Evolutionary conservation across 2,329 filamentous ascomycete species (phyloP).

Genomic region (Scedosporium dehoogii): DNA sequence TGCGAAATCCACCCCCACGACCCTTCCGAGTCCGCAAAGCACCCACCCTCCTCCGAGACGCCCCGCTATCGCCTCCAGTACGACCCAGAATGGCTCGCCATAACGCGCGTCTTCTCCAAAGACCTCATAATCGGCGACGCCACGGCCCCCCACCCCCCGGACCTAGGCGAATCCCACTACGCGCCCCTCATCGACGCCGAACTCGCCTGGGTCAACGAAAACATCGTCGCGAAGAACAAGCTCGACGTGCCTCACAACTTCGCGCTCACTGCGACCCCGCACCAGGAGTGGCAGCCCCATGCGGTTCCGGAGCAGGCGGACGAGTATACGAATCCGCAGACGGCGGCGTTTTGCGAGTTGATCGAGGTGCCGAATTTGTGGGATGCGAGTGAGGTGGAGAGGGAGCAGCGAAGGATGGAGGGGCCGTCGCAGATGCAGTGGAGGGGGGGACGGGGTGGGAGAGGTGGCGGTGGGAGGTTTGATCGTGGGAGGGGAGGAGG

Average conservation of each 20-base stretch:
- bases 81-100: constrained; percentile 92
- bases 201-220: constrained; percentile 68
- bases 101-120: constrained; percentile 69
- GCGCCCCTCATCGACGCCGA: constrained; percentile 56
- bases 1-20: constrained; percentile 48
- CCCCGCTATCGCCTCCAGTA: constrained; percentile 59
- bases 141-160: constrained; percentile 37
- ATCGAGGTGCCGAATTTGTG: constrained; percentile 69
- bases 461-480: constrained; percentile 27
- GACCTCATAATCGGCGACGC: constrained; percentile 55
- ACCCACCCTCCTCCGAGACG: constrained; percentile 11
- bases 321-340: constrained; percentile 86
- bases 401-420: constrained; percentile 42
- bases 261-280: constrained; percentile 60
- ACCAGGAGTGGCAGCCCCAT: constrained; percentile 47
- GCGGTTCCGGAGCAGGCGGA: constrained; percentile 52
- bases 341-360: constrained; percentile 67
- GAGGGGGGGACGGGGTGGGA: constrained; percentile 21
- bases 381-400: constrained; percentile 63
- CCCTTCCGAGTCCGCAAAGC: constrained; percentile 13
- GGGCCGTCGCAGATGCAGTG: constrained; percentile 40
- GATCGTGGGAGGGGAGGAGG: constrained; percentile 26
- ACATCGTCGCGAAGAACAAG: constrained; percentile 54
- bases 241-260: constrained; percentile 74
- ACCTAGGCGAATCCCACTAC: constrained; percentile 64